Evolutionary conservation across 2,329 filamentous ascomycete genomes (phyloP).

Genomic region (Colletotrichum endophyticum): DNA sequence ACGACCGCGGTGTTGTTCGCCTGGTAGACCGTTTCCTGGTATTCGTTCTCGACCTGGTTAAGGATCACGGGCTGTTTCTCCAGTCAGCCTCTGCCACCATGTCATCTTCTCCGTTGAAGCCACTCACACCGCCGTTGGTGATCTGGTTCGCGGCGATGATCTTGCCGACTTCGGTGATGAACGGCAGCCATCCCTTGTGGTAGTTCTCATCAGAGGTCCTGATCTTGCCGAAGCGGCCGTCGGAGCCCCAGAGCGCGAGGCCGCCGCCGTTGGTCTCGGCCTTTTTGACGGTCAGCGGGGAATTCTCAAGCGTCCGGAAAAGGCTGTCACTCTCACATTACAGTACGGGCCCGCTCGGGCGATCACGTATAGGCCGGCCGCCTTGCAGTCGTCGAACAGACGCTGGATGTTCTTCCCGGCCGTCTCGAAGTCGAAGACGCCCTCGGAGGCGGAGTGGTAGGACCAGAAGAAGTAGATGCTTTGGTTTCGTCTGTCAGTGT

Average conservation of each 20-base stretch:
- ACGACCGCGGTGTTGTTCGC: slow-evolving; percentile 42
- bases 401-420: slow-evolving; percentile 51
- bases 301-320: background rate
- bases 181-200: slow-evolving; percentile 41
- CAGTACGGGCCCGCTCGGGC: slow-evolving; percentile 77
- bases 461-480: slow-evolving; percentile 82
- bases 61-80: slow-evolving; percentile 76
- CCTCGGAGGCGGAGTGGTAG: slow-evolving; percentile 72
- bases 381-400: slow-evolving; percentile 76
- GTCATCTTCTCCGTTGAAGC: too few relatives aligned
- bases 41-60: slow-evolving; percentile 84
- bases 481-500: background rate
- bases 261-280: slow-evolving; percentile 36
- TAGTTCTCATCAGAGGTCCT: slow-evolving; percentile 47
- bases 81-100: too few relatives aligned
- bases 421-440: slow-evolving; percentile 71
- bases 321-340: slow-evolving; percentile 57
- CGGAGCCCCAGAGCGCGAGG: slow-evolving; percentile 33
- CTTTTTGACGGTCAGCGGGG: background rate
- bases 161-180: slow-evolving; percentile 56
- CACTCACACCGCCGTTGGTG: slow-evolving; percentile 69
- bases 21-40: slow-evolving; percentile 60
- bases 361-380: slow-evolving; percentile 79
- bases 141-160: slow-evolving; percentile 80
- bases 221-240: slow-evolving; percentile 37